Conservation (phyloP, 192 early-diverging fungal species). For the Polychytrium aggregatum region DNA sequence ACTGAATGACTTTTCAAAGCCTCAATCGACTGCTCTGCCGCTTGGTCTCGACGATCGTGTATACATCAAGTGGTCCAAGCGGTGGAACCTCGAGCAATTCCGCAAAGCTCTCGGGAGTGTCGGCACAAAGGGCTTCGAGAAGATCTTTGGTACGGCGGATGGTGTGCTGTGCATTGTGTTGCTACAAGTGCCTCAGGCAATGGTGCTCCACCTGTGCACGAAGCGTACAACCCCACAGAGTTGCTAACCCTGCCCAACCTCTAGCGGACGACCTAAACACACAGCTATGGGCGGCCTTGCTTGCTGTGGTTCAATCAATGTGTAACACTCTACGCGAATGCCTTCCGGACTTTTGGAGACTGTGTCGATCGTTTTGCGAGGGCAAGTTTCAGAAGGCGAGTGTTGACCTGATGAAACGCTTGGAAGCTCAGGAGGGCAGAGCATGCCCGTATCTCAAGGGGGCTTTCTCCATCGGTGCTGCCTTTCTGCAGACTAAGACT, state of each 20-base stretch:
- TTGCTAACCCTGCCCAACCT: not conserved
- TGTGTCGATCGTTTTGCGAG: slow-evolving; percentile 78
- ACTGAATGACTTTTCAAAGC: not conserved
- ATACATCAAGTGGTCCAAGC: not conserved
- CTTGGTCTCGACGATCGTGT: not conserved
- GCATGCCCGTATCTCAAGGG: not conserved
- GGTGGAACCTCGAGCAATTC: slow-evolving; percentile 9
- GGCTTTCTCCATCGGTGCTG: not conserved
- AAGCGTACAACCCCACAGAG: not conserved
- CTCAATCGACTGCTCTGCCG: not conserved
- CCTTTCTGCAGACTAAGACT: not conserved
- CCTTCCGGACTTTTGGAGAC: slow-evolving; percentile 88
- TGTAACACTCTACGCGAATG: slow-evolving; percentile 63
- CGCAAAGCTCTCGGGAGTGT: slow-evolving; percentile 21
- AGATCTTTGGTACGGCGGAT: slow-evolving; percentile 10
- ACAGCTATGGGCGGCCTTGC: slow-evolving; percentile 61
- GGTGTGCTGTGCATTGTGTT: slow-evolving; percentile 1
- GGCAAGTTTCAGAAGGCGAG: slow-evolving; percentile 58
- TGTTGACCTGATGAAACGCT: not conserved
- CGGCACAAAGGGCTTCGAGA: slow-evolving; percentile 32
- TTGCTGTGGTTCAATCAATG: slow-evolving; percentile 56
- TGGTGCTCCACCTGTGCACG: not conserved
- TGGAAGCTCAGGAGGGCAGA: not conserved
- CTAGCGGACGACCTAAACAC: slow-evolving; percentile 51
- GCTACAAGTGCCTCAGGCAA: slow-evolving; percentile 1